A percentile compares a stretch with the other conserved stretches of the same genome.
phyloP scores from a whole-genome alignment of 106 monocot genomes.

The Iris macrosiphon region DNA sequence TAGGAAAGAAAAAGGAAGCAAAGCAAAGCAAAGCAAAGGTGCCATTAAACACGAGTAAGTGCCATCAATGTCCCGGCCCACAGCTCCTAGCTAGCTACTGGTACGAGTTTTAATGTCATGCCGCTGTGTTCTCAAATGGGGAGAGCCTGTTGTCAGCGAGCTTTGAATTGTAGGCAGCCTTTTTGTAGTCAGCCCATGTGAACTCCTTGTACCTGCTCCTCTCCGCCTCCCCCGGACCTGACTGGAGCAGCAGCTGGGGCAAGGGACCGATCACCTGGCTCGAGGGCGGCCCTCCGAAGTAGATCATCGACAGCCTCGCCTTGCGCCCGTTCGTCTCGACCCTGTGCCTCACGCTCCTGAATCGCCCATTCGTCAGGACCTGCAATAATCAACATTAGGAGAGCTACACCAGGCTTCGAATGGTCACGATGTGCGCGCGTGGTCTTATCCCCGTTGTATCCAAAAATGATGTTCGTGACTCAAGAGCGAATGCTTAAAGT shows the following conservation, averaged over 20 bases:
- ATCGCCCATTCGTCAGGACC: constrained; percentile 71
- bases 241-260: constrained; percentile 30
- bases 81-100: too few relatives aligned
- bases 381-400: constrained; percentile 7
- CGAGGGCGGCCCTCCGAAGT: constrained; percentile 31
- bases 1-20: too few relatives aligned
- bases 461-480: neutral
- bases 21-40: too few relatives aligned
- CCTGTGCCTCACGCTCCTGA: constrained; percentile 65
- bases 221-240: constrained; percentile 33
- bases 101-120: too few relatives aligned
- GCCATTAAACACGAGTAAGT: too few relatives aligned
- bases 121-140: constrained; percentile 37
- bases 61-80: too few relatives aligned
- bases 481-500: neutral
- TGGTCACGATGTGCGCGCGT: neutral
- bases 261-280: constrained; percentile 25
- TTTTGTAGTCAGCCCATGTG: constrained; percentile 78
- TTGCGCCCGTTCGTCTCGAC: constrained; percentile 31
- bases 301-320: constrained; percentile 57
- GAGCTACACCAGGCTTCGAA: neutral
- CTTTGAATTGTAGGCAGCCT: constrained; percentile 40
- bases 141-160: constrained; percentile 51
- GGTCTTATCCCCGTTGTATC: neutral
- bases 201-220: constrained; percentile 53